These are phyloP conservation scores for Paragyromitra xinjiangensis DNA, from an alignment of 495 filamentous ascomycete species.

Conservation along the genomic window DNA sequence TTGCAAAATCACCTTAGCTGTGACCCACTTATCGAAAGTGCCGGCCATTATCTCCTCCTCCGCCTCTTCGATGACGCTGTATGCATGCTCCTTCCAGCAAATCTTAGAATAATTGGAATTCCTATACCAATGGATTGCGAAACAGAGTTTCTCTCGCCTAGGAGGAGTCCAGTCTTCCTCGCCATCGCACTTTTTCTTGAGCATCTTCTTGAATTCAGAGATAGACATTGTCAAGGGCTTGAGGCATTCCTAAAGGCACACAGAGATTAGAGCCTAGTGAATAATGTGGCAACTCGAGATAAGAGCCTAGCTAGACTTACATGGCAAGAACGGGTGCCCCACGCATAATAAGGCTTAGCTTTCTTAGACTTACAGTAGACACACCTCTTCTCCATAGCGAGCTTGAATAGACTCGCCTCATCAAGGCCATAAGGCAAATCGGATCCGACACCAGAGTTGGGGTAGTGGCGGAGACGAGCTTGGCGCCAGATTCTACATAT, in stretches of 20 bases:
- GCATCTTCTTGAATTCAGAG: constrained; percentile 43
- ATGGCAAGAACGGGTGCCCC: constrained; percentile 36
- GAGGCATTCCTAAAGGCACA: constrained; percentile 31
- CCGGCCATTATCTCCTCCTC: constrained; percentile 34
- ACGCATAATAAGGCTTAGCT: constrained; percentile 39
- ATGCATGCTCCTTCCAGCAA: constrained; percentile 37
- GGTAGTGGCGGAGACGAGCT: constrained; percentile 29
- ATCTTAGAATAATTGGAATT: constrained; percentile 38
- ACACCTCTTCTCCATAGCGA: constrained; percentile 31
- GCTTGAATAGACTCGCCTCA: constrained; percentile 29
- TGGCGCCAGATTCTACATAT: constrained; percentile 34
- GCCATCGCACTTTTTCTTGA: constrained; percentile 39
- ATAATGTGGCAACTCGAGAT: neutral
- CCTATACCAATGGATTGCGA: constrained; percentile 29
- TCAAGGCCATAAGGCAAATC: constrained; percentile 25
- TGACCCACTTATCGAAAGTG: constrained; percentile 29
- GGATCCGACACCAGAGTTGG: neutral
- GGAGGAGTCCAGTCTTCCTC: constrained; percentile 39
- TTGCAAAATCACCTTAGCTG: constrained; percentile 20
- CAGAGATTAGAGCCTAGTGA: neutral
- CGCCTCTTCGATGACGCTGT: constrained; percentile 37
- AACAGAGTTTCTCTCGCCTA: constrained; percentile 33
- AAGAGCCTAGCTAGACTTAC: constrained; percentile 16
- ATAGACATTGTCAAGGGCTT: constrained; percentile 36
- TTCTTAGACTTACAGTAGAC: constrained; percentile 40